phyloP scores from a whole-genome alignment of 192 early-diverging fungal species.

The Dispira parvispora region DNA sequence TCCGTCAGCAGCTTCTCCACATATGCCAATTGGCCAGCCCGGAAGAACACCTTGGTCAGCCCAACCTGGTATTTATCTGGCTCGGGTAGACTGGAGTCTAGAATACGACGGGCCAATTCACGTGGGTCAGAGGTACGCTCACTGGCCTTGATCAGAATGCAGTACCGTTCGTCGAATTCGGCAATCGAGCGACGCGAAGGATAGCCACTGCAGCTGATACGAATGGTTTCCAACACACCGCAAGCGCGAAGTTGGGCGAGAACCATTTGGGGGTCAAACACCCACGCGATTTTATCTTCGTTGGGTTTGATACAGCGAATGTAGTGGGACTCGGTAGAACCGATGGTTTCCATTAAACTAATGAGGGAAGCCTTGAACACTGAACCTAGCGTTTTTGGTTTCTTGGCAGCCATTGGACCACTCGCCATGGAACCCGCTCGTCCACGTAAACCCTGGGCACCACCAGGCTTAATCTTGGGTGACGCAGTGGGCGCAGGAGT shows the following conservation, averaged over 20 bases:
- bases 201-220: conserved; percentile 96
- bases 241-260: conserved; percentile 89
- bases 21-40: conserved; percentile 67
- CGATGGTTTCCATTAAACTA: conserved; percentile 88
- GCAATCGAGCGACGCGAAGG: conserved; percentile 74
- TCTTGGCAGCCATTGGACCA: conserved; percentile 14
- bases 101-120: conserved; percentile 39
- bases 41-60: conserved; percentile 95
- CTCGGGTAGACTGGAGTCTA: conserved; percentile 49
- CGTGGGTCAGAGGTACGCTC: conserved; percentile 27
- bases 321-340: conserved; percentile 83
- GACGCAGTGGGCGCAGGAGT: not conserved
- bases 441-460: not conserved
- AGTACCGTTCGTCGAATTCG: conserved; percentile 82
- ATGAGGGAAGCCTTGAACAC: conserved; percentile 92
- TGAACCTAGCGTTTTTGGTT: conserved; percentile 86
- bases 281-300: conserved; percentile 81
- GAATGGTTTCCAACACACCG: conserved; percentile 98
- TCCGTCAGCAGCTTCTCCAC: conserved; percentile 78
- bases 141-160: conserved; percentile 35
- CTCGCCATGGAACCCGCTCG: not conserved
- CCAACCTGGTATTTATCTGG: conserved; percentile 88
- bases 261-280: conserved; percentile 88
- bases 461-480: not conserved
- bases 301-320: conserved; percentile 99